A percentile compares a stretch with the other conserved stretches of the same genome.
Conservation (phyloP, 1,139 yeast genomes). For the Suhomyces taliae region DNA sequence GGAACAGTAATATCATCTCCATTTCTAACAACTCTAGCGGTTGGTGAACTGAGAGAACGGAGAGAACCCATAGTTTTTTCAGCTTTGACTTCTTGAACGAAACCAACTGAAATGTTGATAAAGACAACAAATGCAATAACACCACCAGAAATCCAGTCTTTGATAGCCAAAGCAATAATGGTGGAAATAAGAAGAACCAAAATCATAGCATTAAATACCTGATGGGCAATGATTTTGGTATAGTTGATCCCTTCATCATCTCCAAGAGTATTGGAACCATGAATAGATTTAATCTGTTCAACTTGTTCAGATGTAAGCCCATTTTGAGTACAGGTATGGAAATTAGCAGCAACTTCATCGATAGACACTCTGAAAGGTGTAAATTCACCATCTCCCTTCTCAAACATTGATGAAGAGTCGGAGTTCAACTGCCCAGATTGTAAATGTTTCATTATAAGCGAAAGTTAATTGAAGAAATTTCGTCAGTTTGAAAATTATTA, state of each 20-base stretch:
- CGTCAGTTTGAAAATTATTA: not conserved
- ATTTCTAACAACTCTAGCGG: slow-evolving; percentile 42
- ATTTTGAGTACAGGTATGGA: slow-evolving; percentile 12
- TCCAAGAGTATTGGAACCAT: slow-evolving; percentile 32
- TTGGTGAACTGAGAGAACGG: slow-evolving; percentile 30
- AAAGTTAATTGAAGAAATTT: not conserved
- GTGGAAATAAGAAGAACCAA: slow-evolving; percentile 36
- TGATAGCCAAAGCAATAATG: slow-evolving; percentile 36
- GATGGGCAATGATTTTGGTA: slow-evolving; percentile 32
- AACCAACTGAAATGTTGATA: slow-evolving; percentile 33
- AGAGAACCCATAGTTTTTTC: slow-evolving; percentile 42
- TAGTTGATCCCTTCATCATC: slow-evolving; percentile 28
- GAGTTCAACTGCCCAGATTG: not conserved
- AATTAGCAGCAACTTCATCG: slow-evolving; percentile 13
- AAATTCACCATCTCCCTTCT: slow-evolving; percentile 2
- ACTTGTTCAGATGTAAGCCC: slow-evolving; percentile 19
- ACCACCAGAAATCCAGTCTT: slow-evolving; percentile 87
- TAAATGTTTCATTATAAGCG: not conserved
- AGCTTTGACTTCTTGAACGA: slow-evolving; percentile 36
- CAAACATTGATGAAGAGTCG: not conserved
- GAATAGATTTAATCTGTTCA: slow-evolving; percentile 10
- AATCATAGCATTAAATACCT: slow-evolving; percentile 40
- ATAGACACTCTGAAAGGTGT: slow-evolving; percentile 18
- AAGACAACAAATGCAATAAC: slow-evolving; percentile 55
- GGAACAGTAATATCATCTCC: slow-evolving; percentile 37